These are phyloP conservation scores for Tricholoma sp. DNA, from an alignment of 768 basidiomycete species.

Conservation along the genomic window DNA sequence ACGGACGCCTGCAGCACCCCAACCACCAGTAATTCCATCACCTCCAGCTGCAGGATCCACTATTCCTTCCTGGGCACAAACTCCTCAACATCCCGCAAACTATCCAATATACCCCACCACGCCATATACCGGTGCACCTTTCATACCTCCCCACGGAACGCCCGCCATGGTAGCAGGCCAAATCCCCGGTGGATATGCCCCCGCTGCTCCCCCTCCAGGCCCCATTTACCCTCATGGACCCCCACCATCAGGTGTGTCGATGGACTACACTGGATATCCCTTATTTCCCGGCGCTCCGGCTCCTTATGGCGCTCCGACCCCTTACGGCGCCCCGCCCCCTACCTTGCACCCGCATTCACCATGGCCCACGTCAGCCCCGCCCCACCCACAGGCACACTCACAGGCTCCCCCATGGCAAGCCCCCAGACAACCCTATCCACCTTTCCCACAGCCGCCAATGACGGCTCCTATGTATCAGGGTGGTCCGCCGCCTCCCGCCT, in stretches of 20 bases:
- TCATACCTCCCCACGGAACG: conserved; percentile 26
- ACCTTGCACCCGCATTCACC: neutral
- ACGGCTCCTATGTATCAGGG: neutral
- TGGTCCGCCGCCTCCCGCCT: neutral
- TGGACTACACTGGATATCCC: conserved; percentile 23
- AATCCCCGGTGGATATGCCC: conserved; percentile 4
- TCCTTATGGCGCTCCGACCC: neutral
- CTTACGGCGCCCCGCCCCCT: neutral
- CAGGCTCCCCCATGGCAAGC: neutral
- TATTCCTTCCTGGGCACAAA: conserved; percentile 27
- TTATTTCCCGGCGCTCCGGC: neutral
- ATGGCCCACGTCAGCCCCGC: neutral
- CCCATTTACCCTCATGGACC: conserved; percentile 10
- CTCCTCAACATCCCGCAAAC: conserved; percentile 26
- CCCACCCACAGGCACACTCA: neutral
- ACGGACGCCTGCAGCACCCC: conserved; percentile 19
- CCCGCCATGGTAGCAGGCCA: conserved; percentile 11
- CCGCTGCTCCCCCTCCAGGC: conserved; percentile 6
- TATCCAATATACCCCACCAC: conserved; percentile 36
- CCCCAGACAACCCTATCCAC: neutral
- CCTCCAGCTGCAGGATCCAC: conserved; percentile 14
- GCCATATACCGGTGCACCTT: conserved; percentile 33
- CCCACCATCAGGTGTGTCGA: conserved; percentile 6
- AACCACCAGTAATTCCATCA: conserved; percentile 31
- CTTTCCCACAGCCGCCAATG: neutral